Evolutionary conservation across 331 rosid species (phyloP), one percentile per base, ranked within the genome.

Genomic region (Stylosanthes scabra): DNA sequence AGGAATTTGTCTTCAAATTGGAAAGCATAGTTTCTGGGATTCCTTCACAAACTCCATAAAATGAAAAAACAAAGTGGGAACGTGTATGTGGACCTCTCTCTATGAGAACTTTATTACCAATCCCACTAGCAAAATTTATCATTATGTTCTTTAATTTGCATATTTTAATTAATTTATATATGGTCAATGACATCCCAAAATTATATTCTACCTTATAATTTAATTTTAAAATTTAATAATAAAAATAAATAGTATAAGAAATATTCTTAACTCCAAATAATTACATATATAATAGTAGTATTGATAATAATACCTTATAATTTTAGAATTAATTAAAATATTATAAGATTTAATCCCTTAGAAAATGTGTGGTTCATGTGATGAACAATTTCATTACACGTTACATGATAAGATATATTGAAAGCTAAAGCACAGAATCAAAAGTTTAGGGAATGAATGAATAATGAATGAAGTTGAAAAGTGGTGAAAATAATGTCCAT

Each of bases 21-120:
- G 71, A 71, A 80, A 78, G 78, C 87, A 86, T 55, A 69, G 72
- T 80, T 76, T 79, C 42, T 84, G 79, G 83, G 84, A 87, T 83
- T 87, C 88, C 79, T 57, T 87, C 49, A 58, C 40, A 60, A 45
- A 64, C 59, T 49, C 65, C 72, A 34, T 75, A 70, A 80, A 80
- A 79, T 63, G 71, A 74, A 63, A 34, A 80, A 63, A 59, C 55
- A 60, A 78, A 87, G 86, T 78, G 86, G 89, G 89, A 76, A 66
- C 8, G 45, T 31, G 79, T 20, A 20, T 20, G 25, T 84, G 93
- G 89, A 66, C 84, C 84, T 79, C 83, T 71, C 68, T 15, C 86
- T 82, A 81, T 25, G 83, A 20, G 25, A 20, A 20, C 25, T 20
- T 20, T 20, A 20, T 20, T 20, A 20, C 25, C 25, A 10, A 86